Conservation (phyloP, 169 alveolate genomes). For the Plasmodium vivax region DNA sequence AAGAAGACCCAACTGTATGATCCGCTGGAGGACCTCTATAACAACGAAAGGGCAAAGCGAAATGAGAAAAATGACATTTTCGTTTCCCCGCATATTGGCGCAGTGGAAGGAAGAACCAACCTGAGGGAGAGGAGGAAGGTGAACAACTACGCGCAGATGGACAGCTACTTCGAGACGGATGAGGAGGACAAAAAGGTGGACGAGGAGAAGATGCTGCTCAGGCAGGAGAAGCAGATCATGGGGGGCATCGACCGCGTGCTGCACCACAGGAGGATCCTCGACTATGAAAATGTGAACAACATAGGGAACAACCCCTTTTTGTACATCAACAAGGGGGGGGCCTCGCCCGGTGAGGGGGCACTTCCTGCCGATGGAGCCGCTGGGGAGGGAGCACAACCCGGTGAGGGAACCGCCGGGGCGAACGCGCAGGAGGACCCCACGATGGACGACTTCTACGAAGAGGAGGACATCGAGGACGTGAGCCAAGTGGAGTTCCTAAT, state of each 20-base stretch:
- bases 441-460: constrained; percentile 65
- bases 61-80: constrained; percentile 53
- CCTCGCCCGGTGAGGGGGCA: neutral
- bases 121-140: constrained; percentile 63
- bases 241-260: constrained; percentile 87
- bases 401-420: neutral
- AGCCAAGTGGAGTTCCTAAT: constrained; percentile 85
- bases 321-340: constrained; percentile 27
- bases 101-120: constrained; percentile 61
- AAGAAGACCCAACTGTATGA: constrained; percentile 22
- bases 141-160: constrained; percentile 57
- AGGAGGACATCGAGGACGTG: constrained; percentile 64
- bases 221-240: constrained; percentile 75
- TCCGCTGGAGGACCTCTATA: constrained; percentile 33
- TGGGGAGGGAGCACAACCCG: neutral
- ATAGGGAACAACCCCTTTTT: constrained; percentile 53
- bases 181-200: constrained; percentile 74
- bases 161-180: constrained; percentile 62
- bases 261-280: constrained; percentile 77
- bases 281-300: constrained; percentile 43
- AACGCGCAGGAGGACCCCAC: constrained; percentile 4
- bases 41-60: constrained; percentile 21
- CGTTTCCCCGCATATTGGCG: constrained; percentile 61
- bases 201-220: constrained; percentile 67
- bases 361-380: neutral